Conservation (phyloP, 192 early-diverging fungal species). For the Mortierella alpina region DNA sequence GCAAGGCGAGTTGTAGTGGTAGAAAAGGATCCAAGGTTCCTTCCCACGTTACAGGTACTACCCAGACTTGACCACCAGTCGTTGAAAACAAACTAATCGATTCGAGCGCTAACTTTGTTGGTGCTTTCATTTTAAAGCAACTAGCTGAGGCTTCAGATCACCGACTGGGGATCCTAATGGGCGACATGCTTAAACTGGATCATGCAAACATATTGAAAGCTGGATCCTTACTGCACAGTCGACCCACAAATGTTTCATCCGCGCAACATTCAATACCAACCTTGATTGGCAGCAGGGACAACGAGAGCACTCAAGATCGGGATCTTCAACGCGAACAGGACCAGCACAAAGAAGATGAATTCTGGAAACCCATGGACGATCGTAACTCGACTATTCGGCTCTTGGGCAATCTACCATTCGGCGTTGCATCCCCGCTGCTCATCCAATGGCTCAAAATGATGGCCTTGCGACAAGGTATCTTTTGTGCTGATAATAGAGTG, state of each 20-base stretch:
- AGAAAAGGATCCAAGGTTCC: constrained; percentile 79
- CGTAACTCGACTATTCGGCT: constrained; percentile 61
- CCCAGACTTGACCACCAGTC: too few relatives aligned
- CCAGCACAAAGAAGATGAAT: neutral
- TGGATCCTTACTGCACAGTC: constrained; percentile 29
- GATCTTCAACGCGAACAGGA: neutral
- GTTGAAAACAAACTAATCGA: too few relatives aligned
- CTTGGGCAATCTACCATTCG: constrained; percentile 86
- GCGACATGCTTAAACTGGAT: constrained; percentile 72
- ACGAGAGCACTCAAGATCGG: neutral
- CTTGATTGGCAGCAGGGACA: neutral
- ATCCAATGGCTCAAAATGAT: constrained; percentile 78
- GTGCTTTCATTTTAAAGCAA: constrained; percentile 55
- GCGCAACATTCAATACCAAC: constrained; percentile 3
- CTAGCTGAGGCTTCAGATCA: constrained; percentile 74
- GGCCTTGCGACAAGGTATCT: constrained; percentile 67
- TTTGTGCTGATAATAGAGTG: constrained; percentile 52
- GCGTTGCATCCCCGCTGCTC: constrained; percentile 76
- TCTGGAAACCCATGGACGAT: constrained; percentile 6
- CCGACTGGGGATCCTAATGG: constrained; percentile 59
- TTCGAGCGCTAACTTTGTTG: neutral
- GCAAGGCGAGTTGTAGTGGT: constrained; percentile 72
- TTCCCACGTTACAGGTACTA: constrained; percentile 68
- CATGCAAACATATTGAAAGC: constrained; percentile 62
- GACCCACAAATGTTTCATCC: constrained; percentile 9